phyloP scores from a whole-genome alignment of 2,329 filamentous ascomycete species.

The Endoconidiophora laricicola region DNA sequence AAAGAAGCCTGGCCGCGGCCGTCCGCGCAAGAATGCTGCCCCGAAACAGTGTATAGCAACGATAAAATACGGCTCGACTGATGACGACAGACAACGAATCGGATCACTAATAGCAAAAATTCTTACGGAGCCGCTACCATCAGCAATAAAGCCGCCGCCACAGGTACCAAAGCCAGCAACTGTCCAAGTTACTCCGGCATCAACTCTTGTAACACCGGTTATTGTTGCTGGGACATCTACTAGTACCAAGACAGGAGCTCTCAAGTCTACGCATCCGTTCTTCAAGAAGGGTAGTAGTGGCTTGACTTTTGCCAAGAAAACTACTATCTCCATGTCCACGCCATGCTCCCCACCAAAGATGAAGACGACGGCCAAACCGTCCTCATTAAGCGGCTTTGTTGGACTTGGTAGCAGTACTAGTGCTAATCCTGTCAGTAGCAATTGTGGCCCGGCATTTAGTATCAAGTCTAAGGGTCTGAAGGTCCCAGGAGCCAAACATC shows the following conservation, averaged over 20 bases:
- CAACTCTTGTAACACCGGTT: conserved; percentile 9
- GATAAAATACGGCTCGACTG: conserved; percentile 42
- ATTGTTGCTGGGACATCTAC: conserved; percentile 8
- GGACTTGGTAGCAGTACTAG: not conserved
- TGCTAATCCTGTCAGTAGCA: not conserved
- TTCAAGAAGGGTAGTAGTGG: conserved; percentile 20
- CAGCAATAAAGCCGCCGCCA: not conserved
- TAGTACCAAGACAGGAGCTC: conserved; percentile 15
- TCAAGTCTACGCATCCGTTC: conserved; percentile 25
- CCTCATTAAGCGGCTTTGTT: not conserved
- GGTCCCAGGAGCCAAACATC: conserved; percentile 47
- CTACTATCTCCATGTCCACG: conserved; percentile 33
- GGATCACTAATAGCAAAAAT: conserved; percentile 36
- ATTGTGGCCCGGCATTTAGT: conserved; percentile 23
- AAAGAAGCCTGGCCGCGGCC: conserved; percentile 1
- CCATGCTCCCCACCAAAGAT: conserved; percentile 33
- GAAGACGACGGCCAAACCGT: conserved; percentile 15
- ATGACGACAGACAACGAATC: conserved; percentile 28
- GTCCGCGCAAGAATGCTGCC: conserved; percentile 13
- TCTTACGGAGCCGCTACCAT: not conserved
- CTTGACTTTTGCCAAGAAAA: conserved; percentile 13
- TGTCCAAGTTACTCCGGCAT: conserved; percentile 13
- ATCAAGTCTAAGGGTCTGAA: conserved; percentile 32
- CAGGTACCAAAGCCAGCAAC: not conserved
- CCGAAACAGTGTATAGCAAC: conserved; percentile 27